Evolutionary conservation across 257 asterid species (phyloP).

Genomic region (Solanum chiquidenum): DNA sequence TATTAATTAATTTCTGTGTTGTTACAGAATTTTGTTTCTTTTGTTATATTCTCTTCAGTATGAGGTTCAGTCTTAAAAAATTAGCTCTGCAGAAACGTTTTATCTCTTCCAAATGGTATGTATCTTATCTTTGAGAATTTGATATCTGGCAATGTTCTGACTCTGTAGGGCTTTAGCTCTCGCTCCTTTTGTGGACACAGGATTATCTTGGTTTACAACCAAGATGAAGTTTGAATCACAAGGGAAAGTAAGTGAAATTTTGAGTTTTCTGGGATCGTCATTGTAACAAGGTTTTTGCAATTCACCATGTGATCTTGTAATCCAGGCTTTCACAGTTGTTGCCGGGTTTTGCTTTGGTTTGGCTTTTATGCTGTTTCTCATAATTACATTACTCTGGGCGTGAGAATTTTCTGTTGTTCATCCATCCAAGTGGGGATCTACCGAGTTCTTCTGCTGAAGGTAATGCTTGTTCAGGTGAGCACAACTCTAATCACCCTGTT

Average conservation of each 20-base stretch:
- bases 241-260: slow-evolving; percentile 46
- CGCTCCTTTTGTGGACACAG: slow-evolving; percentile 76
- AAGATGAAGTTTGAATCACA: slow-evolving; percentile 62
- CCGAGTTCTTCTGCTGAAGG: not conserved
- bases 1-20: not conserved
- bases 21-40: not conserved
- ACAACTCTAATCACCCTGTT: not conserved
- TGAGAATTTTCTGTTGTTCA: slow-evolving; percentile 9
- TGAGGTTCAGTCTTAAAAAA: not conserved
- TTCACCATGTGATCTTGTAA: not conserved
- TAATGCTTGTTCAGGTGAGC: not conserved
- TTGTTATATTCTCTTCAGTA: not conserved
- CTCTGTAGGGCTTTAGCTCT: slow-evolving; percentile 79
- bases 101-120: not conserved
- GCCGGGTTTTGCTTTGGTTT: slow-evolving; percentile 67
- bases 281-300: not conserved
- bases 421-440: not conserved
- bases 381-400: slow-evolving; percentile 65
- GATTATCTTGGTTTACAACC: slow-evolving; percentile 73
- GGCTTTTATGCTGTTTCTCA: slow-evolving; percentile 59
- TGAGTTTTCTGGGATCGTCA: not conserved
- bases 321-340: slow-evolving; percentile 54
- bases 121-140: not conserved
- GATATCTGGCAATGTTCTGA: not conserved
- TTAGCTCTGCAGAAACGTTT: not conserved